These are phyloP conservation scores for Coelastrella sp. DNA, from an alignment of 139 green algal species.

Conservation along the genomic window DNA sequence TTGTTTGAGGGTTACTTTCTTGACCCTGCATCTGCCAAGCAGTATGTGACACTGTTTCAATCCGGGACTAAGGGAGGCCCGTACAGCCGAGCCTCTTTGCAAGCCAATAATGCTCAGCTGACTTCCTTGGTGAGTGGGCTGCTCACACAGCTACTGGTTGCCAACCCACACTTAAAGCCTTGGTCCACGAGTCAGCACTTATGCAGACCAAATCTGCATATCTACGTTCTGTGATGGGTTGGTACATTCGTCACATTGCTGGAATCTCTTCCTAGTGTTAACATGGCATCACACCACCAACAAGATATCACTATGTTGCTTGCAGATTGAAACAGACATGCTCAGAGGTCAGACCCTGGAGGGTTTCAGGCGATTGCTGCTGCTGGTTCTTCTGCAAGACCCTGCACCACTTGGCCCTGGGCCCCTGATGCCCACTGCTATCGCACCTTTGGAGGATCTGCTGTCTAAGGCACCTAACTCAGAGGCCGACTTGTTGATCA, in stretches of 20 bases:
- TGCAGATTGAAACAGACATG: conserved; percentile 55
- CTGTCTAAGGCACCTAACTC: background rate
- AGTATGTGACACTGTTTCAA: conserved; percentile 48
- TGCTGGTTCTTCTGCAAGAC: conserved; percentile 64
- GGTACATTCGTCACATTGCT: no score
- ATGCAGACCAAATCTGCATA: no score
- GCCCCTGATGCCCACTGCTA: background rate
- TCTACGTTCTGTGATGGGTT: no score
- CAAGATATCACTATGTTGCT: background rate
- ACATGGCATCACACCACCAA: no score
- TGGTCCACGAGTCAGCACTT: no score
- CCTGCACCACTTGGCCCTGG: background rate
- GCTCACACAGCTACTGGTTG: background rate
- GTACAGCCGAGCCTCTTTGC: conserved; percentile 48
- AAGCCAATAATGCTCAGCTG: conserved; percentile 35
- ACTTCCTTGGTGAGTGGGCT: conserved; percentile 22
- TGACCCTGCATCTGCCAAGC: conserved; percentile 51
- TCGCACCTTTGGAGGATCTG: conserved; percentile 51
- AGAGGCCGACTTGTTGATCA: conserved; percentile 50
- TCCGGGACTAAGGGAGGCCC: conserved; percentile 40
- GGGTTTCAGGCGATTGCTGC: conserved; percentile 53
- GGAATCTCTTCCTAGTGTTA: no score
- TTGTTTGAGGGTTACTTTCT: conserved; percentile 66
- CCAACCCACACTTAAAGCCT: no score
- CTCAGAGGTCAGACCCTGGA: conserved; percentile 46